phyloP scores from a whole-genome alignment of 1,139 yeast species.

The Eremothecium cymbalariae region DNA sequence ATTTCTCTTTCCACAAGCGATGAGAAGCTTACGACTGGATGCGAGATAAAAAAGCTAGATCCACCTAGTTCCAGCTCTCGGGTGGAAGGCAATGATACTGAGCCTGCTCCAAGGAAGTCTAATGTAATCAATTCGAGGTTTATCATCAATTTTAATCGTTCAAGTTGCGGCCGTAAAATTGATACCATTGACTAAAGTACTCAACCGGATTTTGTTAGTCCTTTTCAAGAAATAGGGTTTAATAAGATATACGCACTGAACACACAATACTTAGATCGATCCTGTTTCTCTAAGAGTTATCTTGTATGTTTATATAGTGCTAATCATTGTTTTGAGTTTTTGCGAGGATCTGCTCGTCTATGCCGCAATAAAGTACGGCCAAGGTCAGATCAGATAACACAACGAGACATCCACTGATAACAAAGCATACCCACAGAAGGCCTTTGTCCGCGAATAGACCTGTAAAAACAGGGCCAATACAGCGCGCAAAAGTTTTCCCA shows the following conservation, averaged over 20 bases:
- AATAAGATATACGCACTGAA: no score
- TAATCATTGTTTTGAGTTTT: no score
- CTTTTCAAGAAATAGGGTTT: not conserved
- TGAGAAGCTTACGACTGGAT: constrained; percentile 27
- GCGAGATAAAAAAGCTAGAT: constrained; percentile 15
- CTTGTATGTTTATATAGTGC: no score
- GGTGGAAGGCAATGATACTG: constrained; percentile 9
- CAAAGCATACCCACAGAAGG: constrained; percentile 48
- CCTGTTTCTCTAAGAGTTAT: no score
- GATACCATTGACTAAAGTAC: constrained; percentile 18
- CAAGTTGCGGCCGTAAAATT: constrained; percentile 35
- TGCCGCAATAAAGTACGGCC: constrained; percentile 28
- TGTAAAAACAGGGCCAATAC: constrained; percentile 72
- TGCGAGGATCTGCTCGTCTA: constrained; percentile 24
- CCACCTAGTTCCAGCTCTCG: constrained; percentile 16
- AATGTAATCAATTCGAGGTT: constrained; percentile 29
- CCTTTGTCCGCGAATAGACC: constrained; percentile 58
- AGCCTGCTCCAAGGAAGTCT: constrained; percentile 12
- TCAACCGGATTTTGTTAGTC: not conserved
- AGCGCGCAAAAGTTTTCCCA: constrained; percentile 75
- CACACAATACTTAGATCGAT: no score
- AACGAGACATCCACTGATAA: constrained; percentile 52
- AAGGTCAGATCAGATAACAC: constrained; percentile 32
- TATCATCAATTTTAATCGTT: constrained; percentile 35
- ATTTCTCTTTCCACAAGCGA: constrained; percentile 19